phyloP scores from a whole-genome alignment of 257 asterid genomes.

The Buddleja alternifolia region DNA sequence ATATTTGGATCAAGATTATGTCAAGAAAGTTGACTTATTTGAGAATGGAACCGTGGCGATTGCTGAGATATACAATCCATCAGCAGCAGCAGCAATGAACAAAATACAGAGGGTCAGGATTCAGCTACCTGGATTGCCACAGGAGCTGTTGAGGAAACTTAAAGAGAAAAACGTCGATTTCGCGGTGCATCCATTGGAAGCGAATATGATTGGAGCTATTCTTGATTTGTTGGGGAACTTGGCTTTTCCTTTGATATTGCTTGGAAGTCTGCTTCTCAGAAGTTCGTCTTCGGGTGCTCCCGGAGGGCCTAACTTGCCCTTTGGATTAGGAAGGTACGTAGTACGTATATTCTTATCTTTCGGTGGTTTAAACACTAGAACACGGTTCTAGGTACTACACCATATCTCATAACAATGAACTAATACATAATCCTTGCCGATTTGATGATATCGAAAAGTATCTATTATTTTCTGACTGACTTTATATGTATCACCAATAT shows the following conservation, averaged over 20 bases:
- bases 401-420: too few relatives aligned
- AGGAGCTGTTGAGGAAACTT: conserved; percentile 53
- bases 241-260: conserved; percentile 59
- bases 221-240: conserved; percentile 59
- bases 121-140: conserved; percentile 67
- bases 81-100: conserved; percentile 33
- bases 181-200: conserved; percentile 53
- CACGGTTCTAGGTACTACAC: too few relatives aligned
- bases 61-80: conserved; percentile 63
- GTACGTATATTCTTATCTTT: background rate
- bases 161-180: conserved; percentile 59
- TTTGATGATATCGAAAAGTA: too few relatives aligned
- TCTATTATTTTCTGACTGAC: too few relatives aligned
- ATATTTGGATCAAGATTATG: conserved; percentile 57
- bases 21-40: conserved; percentile 60
- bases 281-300: conserved; percentile 43
- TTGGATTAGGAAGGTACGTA: conserved; percentile 65
- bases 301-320: conserved; percentile 69
- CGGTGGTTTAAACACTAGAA: too few relatives aligned
- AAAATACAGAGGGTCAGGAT: conserved; percentile 62
- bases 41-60: conserved; percentile 63
- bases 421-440: too few relatives aligned
- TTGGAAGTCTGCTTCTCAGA: conserved; percentile 49
- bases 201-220: conserved; percentile 32
- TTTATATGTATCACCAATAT: too few relatives aligned